Base-by-base conservation (phyloP, 73 alveolate genomes). In the Paramecium primaurelia region DNA sequence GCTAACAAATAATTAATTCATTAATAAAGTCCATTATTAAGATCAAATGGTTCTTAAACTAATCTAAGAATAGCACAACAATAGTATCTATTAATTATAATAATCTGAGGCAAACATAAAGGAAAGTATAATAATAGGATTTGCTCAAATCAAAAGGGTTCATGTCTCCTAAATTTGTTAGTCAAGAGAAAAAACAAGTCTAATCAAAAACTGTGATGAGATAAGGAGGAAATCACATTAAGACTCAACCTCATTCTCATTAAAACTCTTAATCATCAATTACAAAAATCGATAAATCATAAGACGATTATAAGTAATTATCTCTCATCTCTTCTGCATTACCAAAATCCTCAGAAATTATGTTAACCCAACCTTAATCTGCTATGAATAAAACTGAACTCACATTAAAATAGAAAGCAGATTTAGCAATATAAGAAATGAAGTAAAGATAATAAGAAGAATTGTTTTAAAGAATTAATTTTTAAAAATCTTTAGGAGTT, bases 81-180 rank as follows among this genome's bases (percentile, higher is more conserved):
- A 26, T 80, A 80, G 75, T 80, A 80, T 38, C 8, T 8, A 3
- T 80, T 45, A 3, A 30, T 80, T 36, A 44, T 26, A 9, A 80
- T 22, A 26, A 40, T 14, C 32, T 80, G 91, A 80, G 91, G 10
- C 49, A 80, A 80, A 80, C 91, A n/a, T 40, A 34, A 34, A 42
- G 91, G 25, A 80, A 80, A 44, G 18, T 49, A 36, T 47, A 80
- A 80, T 18, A 80, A 73, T 36, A 64, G 14, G 71, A 80, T 45
- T 22, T 45, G 0, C 91, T 32, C 25, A 80, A 80, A 44, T 25
- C 77, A 49, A 80, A 44, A 80, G 91, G 91, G 51, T 80, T 80
- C 51, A 80, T 80, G 91, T 80, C 91, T 49, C 91, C 91, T 8
- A 80, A 80, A 47, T 45, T 80, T 32, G 91, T 80, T 14, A 73